Conservation (phyloP, 768 basidiomycete genomes). For the Agaricus sinodeliciosus region DNA sequence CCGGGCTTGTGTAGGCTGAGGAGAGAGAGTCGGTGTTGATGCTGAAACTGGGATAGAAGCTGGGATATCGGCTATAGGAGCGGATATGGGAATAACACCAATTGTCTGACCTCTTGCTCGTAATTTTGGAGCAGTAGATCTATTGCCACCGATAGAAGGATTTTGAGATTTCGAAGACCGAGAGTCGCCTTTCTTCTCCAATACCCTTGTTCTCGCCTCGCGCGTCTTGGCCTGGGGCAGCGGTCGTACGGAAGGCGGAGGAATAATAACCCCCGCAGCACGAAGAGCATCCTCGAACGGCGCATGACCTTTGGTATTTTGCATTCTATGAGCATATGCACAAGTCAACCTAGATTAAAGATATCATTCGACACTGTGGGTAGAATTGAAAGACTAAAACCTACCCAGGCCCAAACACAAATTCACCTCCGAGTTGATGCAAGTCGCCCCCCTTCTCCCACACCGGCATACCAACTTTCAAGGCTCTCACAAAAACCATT, state of each 20-base stretch:
- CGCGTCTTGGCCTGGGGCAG: background rate
- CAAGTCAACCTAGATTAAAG: constrained; percentile 46
- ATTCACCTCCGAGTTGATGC: constrained; percentile 85
- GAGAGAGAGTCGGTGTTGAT: background rate
- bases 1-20: background rate
- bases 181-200: background rate
- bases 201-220: background rate
- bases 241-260: background rate
- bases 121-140: background rate
- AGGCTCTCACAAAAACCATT: constrained; percentile 64
- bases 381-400: constrained; percentile 12
- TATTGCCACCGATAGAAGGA: background rate
- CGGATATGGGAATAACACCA: background rate
- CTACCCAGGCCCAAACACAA: constrained; percentile 46
- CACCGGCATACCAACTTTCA: constrained; percentile 73
- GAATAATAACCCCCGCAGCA: constrained; percentile 37
- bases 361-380: background rate
- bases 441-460: constrained; percentile 77
- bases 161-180: background rate
- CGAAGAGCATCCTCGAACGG: constrained; percentile 64
- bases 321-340: constrained; percentile 83
- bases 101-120: constrained; percentile 1
- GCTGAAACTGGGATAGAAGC: background rate
- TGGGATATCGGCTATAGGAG: background rate
- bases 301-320: constrained; percentile 63